Evolutionary conservation across 305 asterid species (phyloP), one percentile per base, ranked within the genome.

Genomic region (Fraxinus albicans): DNA sequence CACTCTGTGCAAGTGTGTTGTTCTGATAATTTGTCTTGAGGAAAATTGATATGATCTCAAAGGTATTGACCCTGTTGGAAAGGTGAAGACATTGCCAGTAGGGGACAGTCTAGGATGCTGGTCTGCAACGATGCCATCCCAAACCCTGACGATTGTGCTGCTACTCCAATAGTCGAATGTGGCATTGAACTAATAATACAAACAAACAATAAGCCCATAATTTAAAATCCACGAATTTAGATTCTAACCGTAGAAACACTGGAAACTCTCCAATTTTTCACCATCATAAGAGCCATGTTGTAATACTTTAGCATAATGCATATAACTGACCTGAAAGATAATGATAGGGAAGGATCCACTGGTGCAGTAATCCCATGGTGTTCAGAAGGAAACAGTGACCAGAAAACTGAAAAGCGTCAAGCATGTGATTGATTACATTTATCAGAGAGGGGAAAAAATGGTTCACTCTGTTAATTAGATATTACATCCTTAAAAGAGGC

Each of bases 351-450:
- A 74, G 98, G 92, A 83, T 96, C 98, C 83, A 89, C 89, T 2
- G 97, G 89, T 73, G 97, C 81, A 80, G 94, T 85, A 38, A 87
- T 87, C 63, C 85, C 91, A 58, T 87, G 87, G 84, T 88, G 92
- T 84, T 94, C 91, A 40, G 92, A 77, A 76, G 98, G 98, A 87
- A 94, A 89, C 60, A 96, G 91, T 29, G 98, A 92, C 98, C 98
- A 94, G 83, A 96, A 91, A 84, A 92, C 99, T 96, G 98, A 77
- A 88, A 88, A 76, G 55, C 17, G 76, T 78, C 73, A 36, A 58
- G 67, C 33, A 55, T 25, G 60, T 36, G 72, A 23, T 65, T 81
- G 50, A 42, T 42, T 42, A 27, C 69, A 38, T 33, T 74, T 82
- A 33, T 69, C 6, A 50, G 53, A 63, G 42, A 69, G 42, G 17